These are phyloP conservation scores for Syzygium aromaticum DNA, from an alignment of 345 rosid genomes.

Conservation along the genomic window DNA sequence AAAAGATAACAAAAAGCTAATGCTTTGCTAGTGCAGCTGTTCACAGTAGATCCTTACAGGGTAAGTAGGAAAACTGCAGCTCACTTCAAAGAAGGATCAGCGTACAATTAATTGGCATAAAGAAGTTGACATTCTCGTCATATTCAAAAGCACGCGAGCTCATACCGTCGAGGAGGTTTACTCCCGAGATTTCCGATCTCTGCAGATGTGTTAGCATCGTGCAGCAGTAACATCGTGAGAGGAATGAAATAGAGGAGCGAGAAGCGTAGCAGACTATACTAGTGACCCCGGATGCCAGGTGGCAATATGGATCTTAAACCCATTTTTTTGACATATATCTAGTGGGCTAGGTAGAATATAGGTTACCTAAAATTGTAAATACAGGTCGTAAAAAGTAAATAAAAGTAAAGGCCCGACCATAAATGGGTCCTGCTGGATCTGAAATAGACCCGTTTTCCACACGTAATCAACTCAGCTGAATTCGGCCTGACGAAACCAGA, in stretches of 20 bases:
- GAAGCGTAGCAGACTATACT: no score
- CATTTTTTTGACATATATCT: not conserved
- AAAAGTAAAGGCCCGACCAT: not conserved
- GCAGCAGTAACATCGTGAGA: not conserved
- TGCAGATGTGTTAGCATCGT: not conserved
- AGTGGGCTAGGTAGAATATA: not conserved
- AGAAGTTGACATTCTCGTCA: not conserved
- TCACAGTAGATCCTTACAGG: not conserved
- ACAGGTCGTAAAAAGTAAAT: not conserved
- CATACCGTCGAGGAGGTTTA: not conserved
- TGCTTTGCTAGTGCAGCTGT: not conserved
- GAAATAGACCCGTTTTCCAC: not conserved
- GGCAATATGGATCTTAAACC: not conserved
- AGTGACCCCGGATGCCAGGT: not conserved
- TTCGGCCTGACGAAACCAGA: not conserved
- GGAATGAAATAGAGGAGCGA: not conserved
- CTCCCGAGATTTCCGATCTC: not conserved
- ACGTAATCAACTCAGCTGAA: not conserved
- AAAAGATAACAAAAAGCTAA: not conserved
- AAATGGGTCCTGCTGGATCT: not conserved
- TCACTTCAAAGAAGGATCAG: not conserved
- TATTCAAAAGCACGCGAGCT: not conserved
- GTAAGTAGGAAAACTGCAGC: not conserved
- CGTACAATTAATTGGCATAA: not conserved
- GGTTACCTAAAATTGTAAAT: not conserved